Evolutionary conservation across 768 basidiomycete genomes (phyloP), one percentile per base, ranked within the genome.

Genomic region (Cantharellus cinnabarinus): DNA sequence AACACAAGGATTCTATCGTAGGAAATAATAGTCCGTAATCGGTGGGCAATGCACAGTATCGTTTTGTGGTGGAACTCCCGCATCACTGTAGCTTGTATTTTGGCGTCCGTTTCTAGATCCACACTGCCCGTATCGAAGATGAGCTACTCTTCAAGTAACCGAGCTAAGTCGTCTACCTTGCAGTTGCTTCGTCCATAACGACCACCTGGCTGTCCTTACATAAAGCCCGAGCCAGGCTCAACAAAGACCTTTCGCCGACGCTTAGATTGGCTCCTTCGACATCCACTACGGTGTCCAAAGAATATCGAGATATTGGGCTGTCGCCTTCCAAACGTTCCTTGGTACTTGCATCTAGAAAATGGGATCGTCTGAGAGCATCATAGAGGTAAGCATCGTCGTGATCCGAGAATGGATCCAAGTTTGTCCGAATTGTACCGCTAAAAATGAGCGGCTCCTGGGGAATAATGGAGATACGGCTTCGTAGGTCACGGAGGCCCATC

Each of bases 1-100:
- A 84, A 67, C 68, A 73, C 66, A 67, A 78, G 71, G 75, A 89
- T 69, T 38, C 68, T 63, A 60, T 76, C 74, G 61, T 63, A 81
- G 71, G 42, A 34, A 34, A 29, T 14, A 20, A n/a, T 29, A 5
- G 37, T 39, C 3, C 20, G n/a, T 5, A 5, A 50, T 5, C n/a
- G 29, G 63, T 62, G 63, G 5, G 63, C 63, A 37, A 63, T 62
- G 14, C 62, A 62, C 7, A 63, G 59, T 5, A 63, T 41, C 5
- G 63, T 63, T 50, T 60, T 55, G 35, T 52, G 67, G 2, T 62
- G 62, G 59, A 75, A 71, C 59, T 71, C 69, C n/a, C 62, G 62
- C 3, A 64, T 59, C 14, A 71, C 68, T 3, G 67, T 68, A 10
- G 56, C 42, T 58, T 70, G 69, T 42, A 71, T 68, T 62, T 68